These are phyloP conservation scores for Lenzites betulinus DNA, from an alignment of 768 basidiomycete species.

Conservation along the genomic window DNA sequence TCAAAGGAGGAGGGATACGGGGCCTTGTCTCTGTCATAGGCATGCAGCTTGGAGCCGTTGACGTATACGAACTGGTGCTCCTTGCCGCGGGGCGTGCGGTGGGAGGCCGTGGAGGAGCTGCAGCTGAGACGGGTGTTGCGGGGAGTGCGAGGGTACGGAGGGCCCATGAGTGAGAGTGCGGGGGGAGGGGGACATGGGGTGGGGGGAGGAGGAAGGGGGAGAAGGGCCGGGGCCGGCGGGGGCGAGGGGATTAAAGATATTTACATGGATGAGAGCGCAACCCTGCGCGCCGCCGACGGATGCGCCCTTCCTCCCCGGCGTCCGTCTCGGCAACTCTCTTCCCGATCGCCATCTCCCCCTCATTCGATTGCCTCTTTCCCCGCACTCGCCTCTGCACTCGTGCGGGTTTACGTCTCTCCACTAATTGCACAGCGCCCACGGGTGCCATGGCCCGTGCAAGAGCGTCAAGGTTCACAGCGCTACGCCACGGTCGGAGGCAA, in stretches of 20 bases:
- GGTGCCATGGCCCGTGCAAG: background rate
- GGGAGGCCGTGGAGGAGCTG: conserved; percentile 19
- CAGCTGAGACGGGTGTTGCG: conserved; percentile 22
- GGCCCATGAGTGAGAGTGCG: conserved; percentile 9
- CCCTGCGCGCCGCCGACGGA: too few species aligned
- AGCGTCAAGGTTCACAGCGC: too few species aligned
- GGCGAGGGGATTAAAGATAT: background rate
- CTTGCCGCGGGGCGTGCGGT: conserved; percentile 34
- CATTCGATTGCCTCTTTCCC: conserved; percentile 38
- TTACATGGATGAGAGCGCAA: background rate
- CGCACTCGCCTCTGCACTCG: background rate
- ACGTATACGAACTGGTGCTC: conserved; percentile 62
- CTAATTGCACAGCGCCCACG: background rate
- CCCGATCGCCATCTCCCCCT: conserved; percentile 31
- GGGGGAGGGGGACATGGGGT: conserved; percentile 21
- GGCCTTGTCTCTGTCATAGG: conserved; percentile 72
- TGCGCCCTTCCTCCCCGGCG: conserved; percentile 19
- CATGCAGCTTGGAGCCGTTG: conserved; percentile 65
- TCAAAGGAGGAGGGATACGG: conserved; percentile 80
- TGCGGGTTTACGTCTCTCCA: background rate
- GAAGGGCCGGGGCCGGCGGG: background rate
- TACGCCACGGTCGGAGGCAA: background rate
- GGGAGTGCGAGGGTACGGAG: conserved; percentile 11
- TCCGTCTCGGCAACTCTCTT: conserved; percentile 30
- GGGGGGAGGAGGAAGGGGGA: conserved; percentile 4